These are phyloP conservation scores for Pythium brachiatum DNA, from an alignment of 352 stramenopile species.

Conservation along the genomic window DNA sequence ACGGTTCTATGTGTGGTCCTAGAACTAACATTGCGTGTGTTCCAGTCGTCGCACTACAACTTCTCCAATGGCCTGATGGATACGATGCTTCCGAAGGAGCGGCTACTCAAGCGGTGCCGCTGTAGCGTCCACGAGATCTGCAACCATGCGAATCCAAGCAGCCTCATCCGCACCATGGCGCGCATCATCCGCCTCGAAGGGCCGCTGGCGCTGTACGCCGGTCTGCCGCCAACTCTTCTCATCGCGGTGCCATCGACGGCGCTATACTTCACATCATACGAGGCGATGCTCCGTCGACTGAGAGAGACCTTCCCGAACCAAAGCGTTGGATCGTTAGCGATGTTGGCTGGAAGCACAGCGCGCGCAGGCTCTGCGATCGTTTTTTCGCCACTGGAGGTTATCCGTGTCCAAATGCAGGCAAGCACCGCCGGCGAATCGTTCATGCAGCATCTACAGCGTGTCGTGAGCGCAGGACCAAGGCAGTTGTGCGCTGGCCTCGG, in stretches of 20 bases:
- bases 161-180: conserved; percentile 60
- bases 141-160: conserved; percentile 34
- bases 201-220: conserved; percentile 66
- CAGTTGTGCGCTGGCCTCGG: conserved; percentile 72
- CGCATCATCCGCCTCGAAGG: conserved; percentile 65
- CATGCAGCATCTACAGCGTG: conserved; percentile 34
- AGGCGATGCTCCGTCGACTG: conserved; percentile 52
- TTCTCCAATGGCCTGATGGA: conserved; percentile 85
- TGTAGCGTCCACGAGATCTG: conserved; percentile 50
- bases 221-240: conserved; percentile 86
- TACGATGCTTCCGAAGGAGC: conserved; percentile 71
- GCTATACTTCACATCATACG: conserved; percentile 94
- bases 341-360: conserved; percentile 48
- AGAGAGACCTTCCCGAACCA: conserved; percentile 38
- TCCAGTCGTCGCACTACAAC: conserved; percentile 63
- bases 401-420: conserved; percentile 85
- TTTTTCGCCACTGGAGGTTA: conserved; percentile 85
- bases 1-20: not conserved
- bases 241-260: conserved; percentile 93
- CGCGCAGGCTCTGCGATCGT: conserved; percentile 57
- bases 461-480: conserved; percentile 38
- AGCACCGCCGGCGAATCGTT: conserved; percentile 53
- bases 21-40: not conserved
- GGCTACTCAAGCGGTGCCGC: conserved; percentile 51
- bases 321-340: conserved; percentile 41